Base-by-base conservation (phyloP, 495 filamentous ascomycete genomes). In the Hypoxylon rickii region DNA sequence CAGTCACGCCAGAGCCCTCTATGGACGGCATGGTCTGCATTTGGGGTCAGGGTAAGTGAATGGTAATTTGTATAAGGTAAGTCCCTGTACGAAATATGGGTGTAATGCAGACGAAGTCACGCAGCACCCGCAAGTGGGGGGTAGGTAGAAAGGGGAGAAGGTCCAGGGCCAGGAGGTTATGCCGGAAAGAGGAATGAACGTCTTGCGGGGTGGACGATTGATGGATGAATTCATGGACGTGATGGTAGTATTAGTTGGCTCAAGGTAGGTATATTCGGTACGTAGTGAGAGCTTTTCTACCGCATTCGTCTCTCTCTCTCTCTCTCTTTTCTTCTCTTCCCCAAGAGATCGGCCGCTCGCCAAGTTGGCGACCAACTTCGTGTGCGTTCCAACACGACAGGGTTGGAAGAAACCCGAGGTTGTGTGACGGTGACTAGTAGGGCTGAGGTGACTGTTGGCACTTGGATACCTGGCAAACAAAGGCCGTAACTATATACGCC, bases 11-110 rank as follows among this genome's bases (percentile, higher is more conserved):
- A 50, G 74, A 64, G 39, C 70, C 72, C 58, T 79, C 76, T 66
- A 78, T 76, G 58, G 77, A 76, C 65, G 76, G 77, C 64, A 76
- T 66, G 43, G 76, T 68, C 61, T 75, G 58, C 74, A 79, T 79
- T 65, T 70, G 65, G 69, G 63, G 57, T 52, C 45, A 46, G 50
- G 51, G 58, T 57, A 51, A 52, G 51, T 37, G 46, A 55, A 54
- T 43, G 51, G 61, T 58, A 63, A 67, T 77, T 74, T 71, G 76
- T 70, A 69, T 73, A 71, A 70, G 57, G 58, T 58, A 63, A 45
- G 63, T 64, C 65, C 70, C 58, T 69, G 58, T 66, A 68, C 57
- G 59, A 66, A 62, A 52, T 60, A 66, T 69, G 63, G 63, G 53
- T 64, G 66, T 57, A 66, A 62, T 62, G 63, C 61, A 66, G 61